Evolutionary conservation across 164 flowering plant genomes (phyloP).

Genomic region (Macadamia integrifolia): DNA sequence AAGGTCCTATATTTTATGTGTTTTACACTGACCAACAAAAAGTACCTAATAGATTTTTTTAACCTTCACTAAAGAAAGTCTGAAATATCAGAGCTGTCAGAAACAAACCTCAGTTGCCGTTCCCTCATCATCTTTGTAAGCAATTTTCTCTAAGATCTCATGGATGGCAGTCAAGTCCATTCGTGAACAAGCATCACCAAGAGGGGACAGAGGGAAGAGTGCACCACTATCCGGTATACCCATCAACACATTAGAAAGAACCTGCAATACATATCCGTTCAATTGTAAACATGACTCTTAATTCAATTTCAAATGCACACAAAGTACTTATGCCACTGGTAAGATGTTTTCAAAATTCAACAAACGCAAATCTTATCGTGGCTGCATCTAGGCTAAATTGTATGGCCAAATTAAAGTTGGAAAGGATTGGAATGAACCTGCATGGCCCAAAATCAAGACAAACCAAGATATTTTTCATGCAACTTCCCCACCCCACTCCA

Average conservation of each 20-base stretch:
- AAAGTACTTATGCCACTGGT: neutral
- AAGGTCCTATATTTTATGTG: no score
- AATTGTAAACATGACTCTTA: neutral
- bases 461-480: no score
- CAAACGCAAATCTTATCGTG: no score
- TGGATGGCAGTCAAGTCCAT: slow-evolving; percentile 58
- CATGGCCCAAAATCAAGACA: no score
- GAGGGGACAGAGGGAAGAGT: slow-evolving; percentile 30
- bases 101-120: slow-evolving; percentile 56
- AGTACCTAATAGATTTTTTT: no score
- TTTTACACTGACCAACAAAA: no score
- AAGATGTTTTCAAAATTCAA: no score
- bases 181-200: slow-evolving; percentile 63
- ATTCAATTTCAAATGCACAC: neutral
- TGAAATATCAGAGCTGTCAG: neutral
- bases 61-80: neutral
- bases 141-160: slow-evolving; percentile 39
- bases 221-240: slow-evolving; percentile 42
- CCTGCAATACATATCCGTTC: slow-evolving; percentile 28
- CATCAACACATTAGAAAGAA: slow-evolving; percentile 56
- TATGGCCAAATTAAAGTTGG: no score
- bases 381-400: no score
- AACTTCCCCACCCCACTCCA: no score
- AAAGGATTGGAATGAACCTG: no score
- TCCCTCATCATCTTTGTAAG: slow-evolving; percentile 69